Evolutionary conservation across 164 flowering plant species (phyloP).

Genomic region (Vitis vinifera): ASM3070453v1 NC_081807.1:19975001-19975500

Average conservation of each 20-base stretch:
- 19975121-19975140: constrained; percentile 36
- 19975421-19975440: constrained; percentile 53
- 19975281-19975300: constrained; percentile 54
- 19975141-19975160: constrained; percentile 49
- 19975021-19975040: constrained; percentile 33
- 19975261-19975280: constrained; percentile 41
- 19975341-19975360: constrained; percentile 47
- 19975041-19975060: constrained; percentile 61
- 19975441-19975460: constrained; percentile 80
- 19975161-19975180: constrained; percentile 37
- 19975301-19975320: constrained; percentile 52
- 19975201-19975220: constrained; percentile 32
- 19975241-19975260: constrained; percentile 35
- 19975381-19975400: constrained; percentile 59
- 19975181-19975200: constrained; percentile 50
- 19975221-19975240: constrained; percentile 9
- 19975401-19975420: constrained; percentile 77
- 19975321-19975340: constrained; percentile 49
- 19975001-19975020: constrained; percentile 63
- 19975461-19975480: constrained; percentile 68
- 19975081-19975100: constrained; percentile 55
- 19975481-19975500: constrained; percentile 65
- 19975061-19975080: constrained; percentile 49
- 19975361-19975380: constrained; percentile 44
- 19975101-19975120: constrained; percentile 29